Conservation (phyloP, 805 yeast genomes). For the Kazachstania psychrophila region DNA sequence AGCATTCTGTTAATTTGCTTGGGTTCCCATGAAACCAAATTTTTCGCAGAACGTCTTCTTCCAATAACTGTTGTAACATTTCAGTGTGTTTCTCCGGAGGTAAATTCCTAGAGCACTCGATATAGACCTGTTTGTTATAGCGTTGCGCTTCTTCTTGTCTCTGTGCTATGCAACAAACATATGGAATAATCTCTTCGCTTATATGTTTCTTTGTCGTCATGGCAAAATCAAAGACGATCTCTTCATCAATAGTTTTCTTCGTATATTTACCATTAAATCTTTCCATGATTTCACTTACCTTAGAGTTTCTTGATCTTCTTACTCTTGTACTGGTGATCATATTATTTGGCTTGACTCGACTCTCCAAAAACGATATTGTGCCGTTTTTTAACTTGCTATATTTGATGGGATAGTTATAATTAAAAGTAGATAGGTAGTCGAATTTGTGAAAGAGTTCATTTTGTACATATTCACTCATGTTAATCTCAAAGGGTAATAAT, state of each 20-base stretch:
- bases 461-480: conserved; percentile 10
- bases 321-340: conserved; percentile 3
- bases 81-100: conserved; percentile 14
- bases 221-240: conserved; percentile 11
- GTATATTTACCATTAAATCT: conserved; percentile 11
- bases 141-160: conserved; percentile 12
- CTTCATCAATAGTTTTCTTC: neutral
- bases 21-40: conserved; percentile 23
- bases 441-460: neutral
- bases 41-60: conserved; percentile 12
- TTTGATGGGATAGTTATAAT: conserved; percentile 1
- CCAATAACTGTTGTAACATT: conserved; percentile 13
- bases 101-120: conserved; percentile 7
- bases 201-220: conserved; percentile 8
- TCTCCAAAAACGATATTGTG: conserved; percentile 10
- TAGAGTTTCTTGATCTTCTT: conserved; percentile 25
- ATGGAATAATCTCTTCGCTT: conserved; percentile 18
- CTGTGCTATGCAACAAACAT: conserved; percentile 20
- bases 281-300: conserved; percentile 18
- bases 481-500: conserved; percentile 19
- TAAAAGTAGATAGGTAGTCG: neutral
- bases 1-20: conserved; percentile 12
- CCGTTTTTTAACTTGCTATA: conserved; percentile 8
- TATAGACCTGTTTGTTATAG: conserved; percentile 14
- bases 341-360: conserved; percentile 8